A percentile compares a stretch with the other conserved stretches of the same genome.
Conservation (phyloP, 768 basidiomycete genomes). For the Phlebiopsis gigantea region DNA sequence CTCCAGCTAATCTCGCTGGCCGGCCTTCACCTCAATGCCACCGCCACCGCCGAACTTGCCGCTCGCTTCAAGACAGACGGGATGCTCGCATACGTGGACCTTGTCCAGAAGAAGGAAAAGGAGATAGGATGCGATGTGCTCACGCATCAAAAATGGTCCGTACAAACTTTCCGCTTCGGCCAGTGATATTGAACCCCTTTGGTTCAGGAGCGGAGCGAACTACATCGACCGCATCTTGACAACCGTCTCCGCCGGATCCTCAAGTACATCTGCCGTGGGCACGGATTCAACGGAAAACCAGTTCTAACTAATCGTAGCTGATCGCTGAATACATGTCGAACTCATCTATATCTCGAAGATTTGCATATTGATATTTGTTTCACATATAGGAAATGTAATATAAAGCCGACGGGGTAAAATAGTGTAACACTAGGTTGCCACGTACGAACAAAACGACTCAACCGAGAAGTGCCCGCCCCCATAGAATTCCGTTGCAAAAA, state of each 20-base stretch:
- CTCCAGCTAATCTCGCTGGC: conserved; percentile 87
- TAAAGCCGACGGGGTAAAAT: neutral
- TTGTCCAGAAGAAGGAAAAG: conserved; percentile 84
- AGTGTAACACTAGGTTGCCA: too few relatives aligned
- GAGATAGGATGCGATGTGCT: conserved; percentile 86
- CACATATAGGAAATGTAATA: neutral
- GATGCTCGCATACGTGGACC: conserved; percentile 89
- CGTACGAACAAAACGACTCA: neutral
- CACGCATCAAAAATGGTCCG: conserved; percentile 77
- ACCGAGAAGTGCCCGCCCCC: too few relatives aligned
- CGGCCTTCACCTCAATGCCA: conserved; percentile 83
- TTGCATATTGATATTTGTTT: neutral
- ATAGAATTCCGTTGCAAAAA: neutral
- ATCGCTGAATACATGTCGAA: neutral
- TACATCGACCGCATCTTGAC: conserved; percentile 85
- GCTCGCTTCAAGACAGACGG: conserved; percentile 78
- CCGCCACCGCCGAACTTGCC: conserved; percentile 79
- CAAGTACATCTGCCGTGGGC: conserved; percentile 78
- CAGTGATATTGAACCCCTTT: neutral
- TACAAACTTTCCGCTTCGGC: neutral
- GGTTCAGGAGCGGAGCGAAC: conserved; percentile 77
- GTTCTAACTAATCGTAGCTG: conserved; percentile 42
- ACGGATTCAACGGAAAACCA: conserved; percentile 87
- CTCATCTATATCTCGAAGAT: neutral
- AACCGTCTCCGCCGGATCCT: conserved; percentile 82